These are phyloP conservation scores for Candida boidinii DNA, from an alignment of 805 yeast genomes.

Conservation along the genomic window DNA sequence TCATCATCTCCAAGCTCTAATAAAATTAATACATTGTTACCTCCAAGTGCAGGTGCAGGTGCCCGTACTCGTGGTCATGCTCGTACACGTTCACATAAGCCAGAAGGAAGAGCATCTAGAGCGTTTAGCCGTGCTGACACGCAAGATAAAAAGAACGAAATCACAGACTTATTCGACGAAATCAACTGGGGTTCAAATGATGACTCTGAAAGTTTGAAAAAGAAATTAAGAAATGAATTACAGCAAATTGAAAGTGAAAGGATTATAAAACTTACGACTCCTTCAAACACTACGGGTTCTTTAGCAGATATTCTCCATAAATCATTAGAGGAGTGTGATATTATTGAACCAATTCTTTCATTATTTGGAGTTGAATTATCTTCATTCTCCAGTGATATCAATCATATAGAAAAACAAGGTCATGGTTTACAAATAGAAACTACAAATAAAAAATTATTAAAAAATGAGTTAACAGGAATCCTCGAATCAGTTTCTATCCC, in stretches of 20 bases:
- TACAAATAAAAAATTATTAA: slow-evolving; percentile 69
- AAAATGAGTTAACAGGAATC: slow-evolving; percentile 60
- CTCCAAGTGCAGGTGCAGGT: no score
- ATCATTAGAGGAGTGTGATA: slow-evolving; percentile 45
- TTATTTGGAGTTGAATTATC: slow-evolving; percentile 54
- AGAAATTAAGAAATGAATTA: slow-evolving; percentile 50
- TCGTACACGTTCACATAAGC: no score
- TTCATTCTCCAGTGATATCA: slow-evolving; percentile 59
- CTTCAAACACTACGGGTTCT: not conserved
- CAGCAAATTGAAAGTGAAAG: slow-evolving; percentile 54
- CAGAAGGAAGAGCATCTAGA: slow-evolving; percentile 16
- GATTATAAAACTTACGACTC: slow-evolving; percentile 40
- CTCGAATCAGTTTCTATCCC: slow-evolving; percentile 64
- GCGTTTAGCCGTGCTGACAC: slow-evolving; percentile 21
- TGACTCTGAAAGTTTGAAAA: slow-evolving; percentile 48
- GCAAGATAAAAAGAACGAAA: slow-evolving; percentile 20
- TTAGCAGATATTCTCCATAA: slow-evolving; percentile 24
- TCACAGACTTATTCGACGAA: slow-evolving; percentile 67
- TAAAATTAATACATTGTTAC: no score
- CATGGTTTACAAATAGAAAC: slow-evolving; percentile 79
- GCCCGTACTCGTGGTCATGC: no score
- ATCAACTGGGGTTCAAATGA: slow-evolving; percentile 70
- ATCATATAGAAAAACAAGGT: slow-evolving; percentile 63
- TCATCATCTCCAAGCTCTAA: no score
- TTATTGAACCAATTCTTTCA: slow-evolving; percentile 44